phyloP scores from a whole-genome alignment of 1,139 yeast genomes.

The Yamadazyma triangularis region DNA sequence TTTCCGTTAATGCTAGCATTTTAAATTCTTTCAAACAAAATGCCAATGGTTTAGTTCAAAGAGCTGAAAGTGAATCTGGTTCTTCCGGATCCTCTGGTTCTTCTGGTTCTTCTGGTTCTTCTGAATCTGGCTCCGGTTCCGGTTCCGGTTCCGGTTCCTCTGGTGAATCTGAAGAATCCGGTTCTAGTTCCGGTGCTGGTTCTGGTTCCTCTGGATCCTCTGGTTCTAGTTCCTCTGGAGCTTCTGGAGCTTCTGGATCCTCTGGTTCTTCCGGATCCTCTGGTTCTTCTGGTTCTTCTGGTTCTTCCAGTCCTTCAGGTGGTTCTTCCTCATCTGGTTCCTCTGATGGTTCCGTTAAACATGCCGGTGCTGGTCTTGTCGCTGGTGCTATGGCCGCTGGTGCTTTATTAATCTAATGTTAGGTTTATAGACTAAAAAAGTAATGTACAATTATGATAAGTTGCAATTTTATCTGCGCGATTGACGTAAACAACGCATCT shows the following conservation, averaged over 20 bases:
- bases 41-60: conserved; percentile 2
- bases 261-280: conserved; percentile 13
- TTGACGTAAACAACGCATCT: too few relatives aligned
- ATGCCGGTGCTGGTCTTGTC: conserved; percentile 13
- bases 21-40: conserved; percentile 6
- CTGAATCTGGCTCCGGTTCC: conserved; percentile 5
- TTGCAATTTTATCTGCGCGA: too few relatives aligned
- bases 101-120: conserved; percentile 4
- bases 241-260: conserved; percentile 2
- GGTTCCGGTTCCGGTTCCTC: conserved; percentile 8
- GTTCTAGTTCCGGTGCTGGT: conserved; percentile 15
- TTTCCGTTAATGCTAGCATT: conserved; percentile 12
- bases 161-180: conserved; percentile 6
- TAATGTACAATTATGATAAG: background rate
- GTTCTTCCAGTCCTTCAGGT: conserved; percentile 7
- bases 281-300: conserved; percentile 4
- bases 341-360: conserved; percentile 3
- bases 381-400: conserved; percentile 13
- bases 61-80: background rate
- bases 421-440: too few relatives aligned
- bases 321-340: conserved; percentile 4
- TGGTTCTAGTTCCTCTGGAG: conserved; percentile 1
- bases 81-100: conserved; percentile 9
- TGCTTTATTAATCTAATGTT: conserved; percentile 12
- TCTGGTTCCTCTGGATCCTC: conserved; percentile 9